Evolutionary conservation across 2,329 filamentous ascomycete species (phyloP).

Genomic region (Ophiosphaerella herpotricha): DNA sequence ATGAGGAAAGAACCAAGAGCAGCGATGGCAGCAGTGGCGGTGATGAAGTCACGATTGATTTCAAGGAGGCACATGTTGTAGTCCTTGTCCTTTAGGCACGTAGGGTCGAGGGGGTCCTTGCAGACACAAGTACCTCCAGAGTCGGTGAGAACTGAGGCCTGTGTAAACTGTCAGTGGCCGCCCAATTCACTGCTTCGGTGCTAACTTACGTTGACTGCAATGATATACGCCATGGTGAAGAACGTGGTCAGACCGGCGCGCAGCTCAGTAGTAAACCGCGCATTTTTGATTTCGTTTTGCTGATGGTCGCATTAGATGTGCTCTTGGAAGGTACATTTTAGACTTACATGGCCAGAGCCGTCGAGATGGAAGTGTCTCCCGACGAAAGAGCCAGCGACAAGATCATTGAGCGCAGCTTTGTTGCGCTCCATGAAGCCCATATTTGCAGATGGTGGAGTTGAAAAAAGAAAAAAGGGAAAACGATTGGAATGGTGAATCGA

Average conservation of each 20-base stretch:
- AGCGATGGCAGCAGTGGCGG: slow-evolving; percentile 83
- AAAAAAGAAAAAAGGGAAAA: not conserved
- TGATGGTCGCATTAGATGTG: slow-evolving; percentile 39
- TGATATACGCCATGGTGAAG: slow-evolving; percentile 61
- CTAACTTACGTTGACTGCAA: slow-evolving; percentile 60
- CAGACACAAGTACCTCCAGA: slow-evolving; percentile 79
- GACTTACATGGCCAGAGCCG: slow-evolving; percentile 77
- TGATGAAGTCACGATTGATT: slow-evolving; percentile 79
- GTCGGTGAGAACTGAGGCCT: slow-evolving; percentile 67
- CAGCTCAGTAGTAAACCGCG: slow-evolving; percentile 81
- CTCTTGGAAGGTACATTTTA: not conserved
- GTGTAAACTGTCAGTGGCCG: slow-evolving; percentile 8
- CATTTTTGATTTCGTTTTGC: slow-evolving; percentile 72
- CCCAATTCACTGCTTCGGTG: slow-evolving; percentile 35
- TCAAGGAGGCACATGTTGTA: slow-evolving; percentile 66
- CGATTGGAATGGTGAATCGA: not conserved
- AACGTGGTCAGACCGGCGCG: slow-evolving; percentile 79
- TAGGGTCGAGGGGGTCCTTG: slow-evolving; percentile 53
- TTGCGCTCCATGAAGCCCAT: slow-evolving; percentile 26
- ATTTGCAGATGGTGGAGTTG: not conserved
- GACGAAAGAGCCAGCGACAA: slow-evolving; percentile 38
- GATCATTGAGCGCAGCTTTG: slow-evolving; percentile 34
- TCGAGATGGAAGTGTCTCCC: slow-evolving; percentile 71
- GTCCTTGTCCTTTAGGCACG: slow-evolving; percentile 59
- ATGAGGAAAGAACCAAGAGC: slow-evolving; percentile 78